Evolutionary conservation across 139 green algal genomes (phyloP).

Genomic region (Chlamydomonas applanata): DNA sequence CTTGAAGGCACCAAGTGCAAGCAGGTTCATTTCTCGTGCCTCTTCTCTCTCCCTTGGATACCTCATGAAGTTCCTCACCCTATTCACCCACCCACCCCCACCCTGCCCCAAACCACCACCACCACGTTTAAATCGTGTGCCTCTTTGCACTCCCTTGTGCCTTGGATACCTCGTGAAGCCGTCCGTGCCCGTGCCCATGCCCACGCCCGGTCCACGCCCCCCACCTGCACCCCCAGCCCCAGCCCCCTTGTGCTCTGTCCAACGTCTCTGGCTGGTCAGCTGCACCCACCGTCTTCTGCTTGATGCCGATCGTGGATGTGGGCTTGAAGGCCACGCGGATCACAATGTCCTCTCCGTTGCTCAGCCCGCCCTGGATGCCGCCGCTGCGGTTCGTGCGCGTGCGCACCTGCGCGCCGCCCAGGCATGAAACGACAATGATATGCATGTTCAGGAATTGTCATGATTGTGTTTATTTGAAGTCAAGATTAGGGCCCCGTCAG

Average conservation of each 20-base stretch:
- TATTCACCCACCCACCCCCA: too few relatives aligned
- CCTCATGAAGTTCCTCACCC: too few relatives aligned
- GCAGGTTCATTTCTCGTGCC: too few relatives aligned
- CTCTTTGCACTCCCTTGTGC: neutral
- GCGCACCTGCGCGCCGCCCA: slow-evolving; percentile 61
- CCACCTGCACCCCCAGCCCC: neutral
- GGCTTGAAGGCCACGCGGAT: slow-evolving; percentile 98
- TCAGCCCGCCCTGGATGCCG: slow-evolving; percentile 79
- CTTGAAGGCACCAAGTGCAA: too few relatives aligned
- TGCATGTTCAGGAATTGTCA: too few relatives aligned
- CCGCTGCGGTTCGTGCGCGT: slow-evolving; percentile 88
- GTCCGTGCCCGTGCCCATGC: neutral
- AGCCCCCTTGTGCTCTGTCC: too few relatives aligned
- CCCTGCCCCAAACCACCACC: too few relatives aligned
- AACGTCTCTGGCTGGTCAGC: too few relatives aligned
- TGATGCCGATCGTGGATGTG: slow-evolving; percentile 91
- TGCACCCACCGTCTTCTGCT: slow-evolving; percentile 81
- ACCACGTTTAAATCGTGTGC: neutral
- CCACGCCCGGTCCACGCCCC: neutral
- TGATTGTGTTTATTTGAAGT: too few relatives aligned
- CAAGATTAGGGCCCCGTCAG: too few relatives aligned
- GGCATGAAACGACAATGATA: too few relatives aligned
- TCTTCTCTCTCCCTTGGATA: too few relatives aligned
- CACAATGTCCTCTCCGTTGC: slow-evolving; percentile 96
- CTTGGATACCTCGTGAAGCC: neutral